Evolutionary conservation across 169 alveolate species (phyloP).

Genomic region (Plasmodium cynomolgi): DNA sequence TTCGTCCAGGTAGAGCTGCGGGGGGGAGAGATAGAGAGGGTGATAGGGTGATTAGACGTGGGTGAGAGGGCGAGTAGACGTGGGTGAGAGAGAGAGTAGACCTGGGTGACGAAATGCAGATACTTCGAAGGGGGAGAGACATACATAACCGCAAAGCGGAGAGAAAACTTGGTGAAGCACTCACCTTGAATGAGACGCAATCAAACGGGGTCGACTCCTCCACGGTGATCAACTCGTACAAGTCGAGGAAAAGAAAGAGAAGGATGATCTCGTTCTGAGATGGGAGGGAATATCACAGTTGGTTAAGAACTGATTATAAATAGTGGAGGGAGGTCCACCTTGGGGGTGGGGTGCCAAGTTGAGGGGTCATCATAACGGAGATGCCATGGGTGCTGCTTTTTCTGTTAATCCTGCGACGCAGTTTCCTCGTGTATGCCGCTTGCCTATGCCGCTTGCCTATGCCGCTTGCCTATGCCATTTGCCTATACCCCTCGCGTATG

Average conservation of each 20-base stretch:
- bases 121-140: not conserved
- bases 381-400: not conserved
- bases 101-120: not conserved
- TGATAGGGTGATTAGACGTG: too few species aligned
- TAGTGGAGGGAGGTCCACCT: not conserved
- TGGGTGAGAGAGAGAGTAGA: not conserved
- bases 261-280: conserved; percentile 55
- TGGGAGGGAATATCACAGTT: not conserved
- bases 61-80: not conserved
- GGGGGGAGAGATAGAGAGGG: not conserved
- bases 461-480: too few species aligned
- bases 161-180: not conserved
- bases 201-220: conserved; percentile 52
- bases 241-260: conserved; percentile 45
- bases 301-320: not conserved
- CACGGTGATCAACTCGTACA: conserved; percentile 38
- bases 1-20: conserved; percentile 26
- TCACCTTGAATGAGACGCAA: conserved; percentile 63
- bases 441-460: too few species aligned
- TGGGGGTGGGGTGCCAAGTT: too few species aligned
- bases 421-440: not conserved
- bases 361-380: too few species aligned
- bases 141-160: not conserved
- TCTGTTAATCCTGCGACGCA: not conserved
- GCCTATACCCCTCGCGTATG: not conserved